Evolutionary conservation across 371 early-diverging fungal species (phyloP).

Genomic region (Mucor plumbeus): DNA sequence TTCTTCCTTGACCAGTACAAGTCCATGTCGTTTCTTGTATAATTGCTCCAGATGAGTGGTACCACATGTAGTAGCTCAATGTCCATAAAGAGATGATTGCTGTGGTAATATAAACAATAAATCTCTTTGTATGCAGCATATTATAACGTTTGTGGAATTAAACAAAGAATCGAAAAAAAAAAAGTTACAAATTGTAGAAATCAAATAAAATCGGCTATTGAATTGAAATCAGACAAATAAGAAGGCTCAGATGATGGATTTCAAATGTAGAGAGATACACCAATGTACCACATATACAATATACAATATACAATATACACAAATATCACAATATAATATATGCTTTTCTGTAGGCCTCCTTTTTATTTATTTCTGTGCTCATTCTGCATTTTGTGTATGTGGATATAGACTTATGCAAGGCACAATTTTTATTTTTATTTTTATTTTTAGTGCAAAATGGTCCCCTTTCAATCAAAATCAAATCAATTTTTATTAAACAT

Average conservation of each 20-base stretch:
- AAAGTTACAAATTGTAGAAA: neutral
- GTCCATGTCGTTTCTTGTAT: constrained; percentile 25
- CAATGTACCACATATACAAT: neutral
- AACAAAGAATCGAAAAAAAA: neutral
- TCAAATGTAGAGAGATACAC: neutral
- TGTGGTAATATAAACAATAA: neutral
- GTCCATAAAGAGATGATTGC: neutral
- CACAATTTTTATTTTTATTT: neutral
- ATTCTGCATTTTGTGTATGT: neutral
- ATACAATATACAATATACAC: neutral
- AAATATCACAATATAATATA: neutral
- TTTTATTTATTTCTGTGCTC: neutral
- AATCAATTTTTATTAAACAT: neutral
- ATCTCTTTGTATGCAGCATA: constrained; percentile 4
- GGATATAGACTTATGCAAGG: neutral
- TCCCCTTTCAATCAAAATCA: neutral
- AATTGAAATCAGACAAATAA: neutral
- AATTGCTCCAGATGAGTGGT: neutral
- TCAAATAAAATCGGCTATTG: neutral
- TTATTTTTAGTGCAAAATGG: neutral
- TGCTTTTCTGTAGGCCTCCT: neutral
- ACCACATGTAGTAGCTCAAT: constrained; percentile 15
- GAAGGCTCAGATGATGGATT: neutral
- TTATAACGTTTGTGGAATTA: neutral
- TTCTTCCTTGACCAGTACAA: constrained; percentile 28